Conservation (phyloP, 495 filamentous ascomycete species). For the Penicillium chermesinum region DNA sequence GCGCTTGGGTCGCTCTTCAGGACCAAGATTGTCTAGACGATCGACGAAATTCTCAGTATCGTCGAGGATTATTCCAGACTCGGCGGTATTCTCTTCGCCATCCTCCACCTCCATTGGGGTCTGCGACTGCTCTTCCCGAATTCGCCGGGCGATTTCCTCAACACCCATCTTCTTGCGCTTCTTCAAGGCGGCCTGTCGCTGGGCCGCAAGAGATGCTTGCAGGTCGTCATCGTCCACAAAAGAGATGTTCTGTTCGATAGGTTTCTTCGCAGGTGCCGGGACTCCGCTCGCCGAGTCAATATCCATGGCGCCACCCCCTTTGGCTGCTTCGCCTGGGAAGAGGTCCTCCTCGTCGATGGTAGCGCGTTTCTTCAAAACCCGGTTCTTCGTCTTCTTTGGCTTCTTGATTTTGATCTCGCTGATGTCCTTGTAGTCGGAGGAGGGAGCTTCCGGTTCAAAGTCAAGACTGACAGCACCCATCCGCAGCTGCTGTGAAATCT, state of each 20-base stretch:
- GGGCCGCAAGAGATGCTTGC: slow-evolving; percentile 74
- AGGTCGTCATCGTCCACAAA: slow-evolving; percentile 92
- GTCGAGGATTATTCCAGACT: slow-evolving; percentile 78
- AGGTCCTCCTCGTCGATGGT: slow-evolving; percentile 73
- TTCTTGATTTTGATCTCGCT: slow-evolving; percentile 86
- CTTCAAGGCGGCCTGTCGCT: slow-evolving; percentile 77
- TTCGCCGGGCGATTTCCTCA: slow-evolving; percentile 77
- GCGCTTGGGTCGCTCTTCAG: slow-evolving; percentile 52
- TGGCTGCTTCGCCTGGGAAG: slow-evolving; percentile 46
- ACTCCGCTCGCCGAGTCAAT: slow-evolving; percentile 54
- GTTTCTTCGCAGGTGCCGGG: slow-evolving; percentile 49
- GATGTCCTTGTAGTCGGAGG: slow-evolving; percentile 83
- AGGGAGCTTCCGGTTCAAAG: slow-evolving; percentile 55
- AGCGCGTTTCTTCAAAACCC: slow-evolving; percentile 63
- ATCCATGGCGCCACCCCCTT: slow-evolving; percentile 62
- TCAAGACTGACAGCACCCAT: slow-evolving; percentile 72
- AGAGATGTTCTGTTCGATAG: slow-evolving; percentile 56
- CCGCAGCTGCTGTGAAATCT: slow-evolving; percentile 56
- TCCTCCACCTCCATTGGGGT: slow-evolving; percentile 47
- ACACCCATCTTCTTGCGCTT: slow-evolving; percentile 80
- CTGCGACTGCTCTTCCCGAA: slow-evolving; percentile 67
- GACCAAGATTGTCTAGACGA: too few species aligned
- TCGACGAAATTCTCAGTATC: slow-evolving; percentile 97
- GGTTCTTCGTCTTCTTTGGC: slow-evolving; percentile 87
- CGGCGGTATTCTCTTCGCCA: slow-evolving; percentile 47